Evolutionary conservation across 192 early-diverging fungal species (phyloP).

Genomic region (Coemansia sp.): DNA sequence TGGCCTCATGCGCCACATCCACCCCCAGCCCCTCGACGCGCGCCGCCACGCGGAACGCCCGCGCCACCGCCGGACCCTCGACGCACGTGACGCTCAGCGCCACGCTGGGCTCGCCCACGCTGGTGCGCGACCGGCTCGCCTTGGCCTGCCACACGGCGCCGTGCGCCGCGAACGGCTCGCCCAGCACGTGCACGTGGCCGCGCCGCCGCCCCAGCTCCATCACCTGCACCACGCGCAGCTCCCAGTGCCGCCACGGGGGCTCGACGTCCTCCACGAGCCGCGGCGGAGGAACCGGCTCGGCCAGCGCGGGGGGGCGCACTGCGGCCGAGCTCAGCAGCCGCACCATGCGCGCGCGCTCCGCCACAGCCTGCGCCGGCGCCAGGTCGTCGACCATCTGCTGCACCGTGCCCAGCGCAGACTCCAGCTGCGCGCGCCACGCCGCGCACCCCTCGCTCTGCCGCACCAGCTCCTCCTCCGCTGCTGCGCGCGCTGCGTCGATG

Average conservation of each 20-base stretch:
- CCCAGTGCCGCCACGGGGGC: constrained; percentile 5
- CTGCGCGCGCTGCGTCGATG: background rate
- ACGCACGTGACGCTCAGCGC: constrained; percentile 17
- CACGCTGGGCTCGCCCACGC: constrained; percentile 35
- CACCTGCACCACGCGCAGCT: constrained; percentile 18
- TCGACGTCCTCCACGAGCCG: background rate
- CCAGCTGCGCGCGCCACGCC: constrained; percentile 32
- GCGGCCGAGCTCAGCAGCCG: constrained; percentile 13
- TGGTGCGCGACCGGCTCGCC: constrained; percentile 22
- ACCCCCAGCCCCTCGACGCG: background rate
- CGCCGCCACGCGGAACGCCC: constrained; percentile 11
- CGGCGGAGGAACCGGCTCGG: background rate
- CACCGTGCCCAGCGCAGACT: constrained; percentile 24
- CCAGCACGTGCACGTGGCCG: constrained; percentile 43
- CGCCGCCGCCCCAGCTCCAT: constrained; percentile 39
- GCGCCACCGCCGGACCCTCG: constrained; percentile 14
- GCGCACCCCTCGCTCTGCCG: constrained; percentile 1
- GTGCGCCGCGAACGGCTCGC: constrained; percentile 24
- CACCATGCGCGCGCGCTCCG: constrained; percentile 16
- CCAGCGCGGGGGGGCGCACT: background rate
- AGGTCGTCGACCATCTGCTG: constrained; percentile 46
- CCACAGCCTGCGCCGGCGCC: constrained; percentile 34
- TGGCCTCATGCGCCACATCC: background rate
- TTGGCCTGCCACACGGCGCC: constrained; percentile 38
- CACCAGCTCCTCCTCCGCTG: constrained; percentile 1